A percentile compares a stretch with the other conserved stretches of the same genome.
phyloP scores from a whole-genome alignment of 2,329 filamentous ascomycete genomes.

The Ophiostoma pallidulum region DNA sequence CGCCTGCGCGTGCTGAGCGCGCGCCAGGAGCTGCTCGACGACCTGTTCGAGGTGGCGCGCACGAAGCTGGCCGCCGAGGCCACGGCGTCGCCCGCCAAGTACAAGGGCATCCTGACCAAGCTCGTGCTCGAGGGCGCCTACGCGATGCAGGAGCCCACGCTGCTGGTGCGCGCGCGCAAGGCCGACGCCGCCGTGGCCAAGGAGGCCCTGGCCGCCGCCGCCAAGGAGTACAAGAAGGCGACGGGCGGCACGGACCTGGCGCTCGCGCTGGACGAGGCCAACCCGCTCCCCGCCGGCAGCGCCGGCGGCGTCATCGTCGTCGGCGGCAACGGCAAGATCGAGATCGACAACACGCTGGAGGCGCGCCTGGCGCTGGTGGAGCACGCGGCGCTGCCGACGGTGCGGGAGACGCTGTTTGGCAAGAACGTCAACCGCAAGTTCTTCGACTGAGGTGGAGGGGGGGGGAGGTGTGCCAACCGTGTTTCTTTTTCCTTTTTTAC shows the following conservation, averaged over 20 bases:
- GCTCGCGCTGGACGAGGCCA: slow-evolving; percentile 66
- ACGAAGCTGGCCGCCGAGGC: slow-evolving; percentile 57
- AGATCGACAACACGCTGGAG: slow-evolving; percentile 97
- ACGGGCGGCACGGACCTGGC: slow-evolving; percentile 59
- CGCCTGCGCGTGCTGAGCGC: slow-evolving; percentile 79
- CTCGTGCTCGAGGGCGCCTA: slow-evolving; percentile 86
- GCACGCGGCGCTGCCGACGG: slow-evolving; percentile 71
- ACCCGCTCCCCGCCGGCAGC: slow-evolving; percentile 60
- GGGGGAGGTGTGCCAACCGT: no score
- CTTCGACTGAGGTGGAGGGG: slow-evolving; percentile 53
- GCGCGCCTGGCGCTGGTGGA: slow-evolving; percentile 79
- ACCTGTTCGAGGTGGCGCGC: slow-evolving; percentile 73
- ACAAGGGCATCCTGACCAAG: slow-evolving; percentile 66
- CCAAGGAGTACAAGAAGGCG: slow-evolving; percentile 75
- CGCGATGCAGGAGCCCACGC: slow-evolving; percentile 70
- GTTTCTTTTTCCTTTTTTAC: no score
- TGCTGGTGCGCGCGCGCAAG: slow-evolving; percentile 67
- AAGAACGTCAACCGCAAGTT: slow-evolving; percentile 95
- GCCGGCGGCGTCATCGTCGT: slow-evolving; percentile 75
- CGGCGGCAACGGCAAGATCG: slow-evolving; percentile 83
- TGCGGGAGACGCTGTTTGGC: slow-evolving; percentile 82
- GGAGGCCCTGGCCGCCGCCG: slow-evolving; percentile 67
- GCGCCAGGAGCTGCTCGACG: slow-evolving; percentile 83
- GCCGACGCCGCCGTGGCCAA: slow-evolving; percentile 60
- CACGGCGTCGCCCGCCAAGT: slow-evolving; percentile 61